Evolutionary conservation across 352 stramenopile species (phyloP), one percentile per base, ranked within the genome.

Genomic region (Phytopythium chamaehyphon): DNA sequence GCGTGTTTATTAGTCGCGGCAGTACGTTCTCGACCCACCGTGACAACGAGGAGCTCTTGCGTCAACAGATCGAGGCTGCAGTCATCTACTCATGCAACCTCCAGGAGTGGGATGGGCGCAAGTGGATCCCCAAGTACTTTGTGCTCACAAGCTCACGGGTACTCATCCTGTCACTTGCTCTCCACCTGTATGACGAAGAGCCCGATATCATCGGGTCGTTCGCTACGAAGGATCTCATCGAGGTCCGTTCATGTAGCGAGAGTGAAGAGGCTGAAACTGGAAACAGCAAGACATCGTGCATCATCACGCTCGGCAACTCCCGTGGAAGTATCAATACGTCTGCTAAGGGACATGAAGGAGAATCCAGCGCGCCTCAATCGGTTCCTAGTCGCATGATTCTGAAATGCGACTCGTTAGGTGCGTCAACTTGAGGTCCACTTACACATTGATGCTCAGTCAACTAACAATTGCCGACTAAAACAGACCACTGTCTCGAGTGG

Each of bases 51-150:
- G 82, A 93, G 43, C 57, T 95, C 23, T 46, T 95, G 28, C 84
- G 84, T 16, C 61, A 76, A 53, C 84, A 95, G 51, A 95, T 95
- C 47, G 84, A 95, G 59, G 73, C 70, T 0, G 69, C 77, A 0
- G 84, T 93, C 33, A 73, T 87, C 36, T 92, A 91, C 57, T 92
- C 84, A 23, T 80, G 78, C 8, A 95, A 95, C 46, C 52, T 95
- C 5, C 84, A 93, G 44, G 84, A 92, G 22, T 95, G 82, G 82
- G 84, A 95, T 37, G 82, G 76, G 7, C 77, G 73, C 31, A 93
- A 91, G 53, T 95, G 84, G 84, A 91, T 95, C 37, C 76, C 84
- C 1, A 95, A 95, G 61, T 95, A 95, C 52, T 93, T 92, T 55
- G 84, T 95, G 31, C 55, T 95, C 24, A 95, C 84, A 23, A 88